phyloP scores from a whole-genome alignment of 805 yeast species.

The Jamesozyma jinghongensis region DNA sequence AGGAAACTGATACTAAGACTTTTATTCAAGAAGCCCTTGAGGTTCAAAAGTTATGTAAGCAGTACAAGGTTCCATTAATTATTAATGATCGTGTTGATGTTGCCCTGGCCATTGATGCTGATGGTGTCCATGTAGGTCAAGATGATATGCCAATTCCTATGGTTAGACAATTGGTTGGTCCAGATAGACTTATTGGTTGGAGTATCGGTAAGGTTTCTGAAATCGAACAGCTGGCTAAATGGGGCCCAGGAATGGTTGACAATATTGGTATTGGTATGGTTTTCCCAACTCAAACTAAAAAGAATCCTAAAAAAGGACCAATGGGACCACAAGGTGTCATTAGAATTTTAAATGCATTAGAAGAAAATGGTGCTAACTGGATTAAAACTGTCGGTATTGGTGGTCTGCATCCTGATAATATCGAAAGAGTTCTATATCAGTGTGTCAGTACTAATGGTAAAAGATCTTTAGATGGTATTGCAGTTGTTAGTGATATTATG shows the following conservation, averaged over 20 bases:
- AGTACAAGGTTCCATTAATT: constrained; percentile 59
- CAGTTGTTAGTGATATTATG: constrained; percentile 82
- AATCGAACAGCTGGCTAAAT: constrained; percentile 23
- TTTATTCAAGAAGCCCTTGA: constrained; percentile 54
- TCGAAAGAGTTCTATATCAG: constrained; percentile 46
- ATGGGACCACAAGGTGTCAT: constrained; percentile 67
- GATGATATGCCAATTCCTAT: constrained; percentile 58
- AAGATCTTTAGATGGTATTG: constrained; percentile 62
- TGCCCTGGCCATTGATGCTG: constrained; percentile 82
- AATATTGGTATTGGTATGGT: constrained; percentile 82
- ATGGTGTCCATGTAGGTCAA: constrained; percentile 90
- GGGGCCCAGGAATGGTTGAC: constrained; percentile 42
- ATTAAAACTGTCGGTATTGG: constrained; percentile 72
- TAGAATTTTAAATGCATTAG: constrained; percentile 41
- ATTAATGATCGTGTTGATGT: constrained; percentile 85
- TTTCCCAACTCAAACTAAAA: constrained; percentile 66
- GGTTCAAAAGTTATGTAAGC: constrained; percentile 53
- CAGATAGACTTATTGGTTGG: constrained; percentile 69
- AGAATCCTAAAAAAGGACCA: constrained; percentile 41
- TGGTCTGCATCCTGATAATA: constrained; percentile 60
- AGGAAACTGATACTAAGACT: constrained; percentile 54
- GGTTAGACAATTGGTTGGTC: constrained; percentile 60
- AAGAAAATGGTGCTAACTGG: constrained; percentile 26
- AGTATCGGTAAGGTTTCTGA: constrained; percentile 57
- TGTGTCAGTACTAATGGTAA: constrained; percentile 36